phyloP scores from a whole-genome alignment of 176 grass and related monocot species.

The Cenchrus americanus region DNA sequence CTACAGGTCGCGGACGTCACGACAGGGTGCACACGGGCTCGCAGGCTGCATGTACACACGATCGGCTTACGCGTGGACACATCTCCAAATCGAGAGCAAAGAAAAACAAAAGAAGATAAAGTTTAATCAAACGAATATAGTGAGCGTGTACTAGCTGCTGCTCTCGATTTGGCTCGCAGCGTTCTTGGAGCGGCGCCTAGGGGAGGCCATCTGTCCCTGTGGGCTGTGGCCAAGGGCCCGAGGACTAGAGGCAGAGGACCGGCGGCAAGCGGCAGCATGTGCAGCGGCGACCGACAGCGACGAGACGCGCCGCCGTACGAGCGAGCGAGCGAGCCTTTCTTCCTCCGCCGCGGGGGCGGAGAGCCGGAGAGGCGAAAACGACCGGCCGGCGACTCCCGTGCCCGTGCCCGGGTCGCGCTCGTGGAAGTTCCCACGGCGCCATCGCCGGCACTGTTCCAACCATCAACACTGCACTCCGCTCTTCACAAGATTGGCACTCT shows the following conservation, averaged over 20 bases:
- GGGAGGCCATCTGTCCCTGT: background rate
- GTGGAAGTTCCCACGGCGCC: background rate
- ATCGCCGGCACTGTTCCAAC: constrained; percentile 23
- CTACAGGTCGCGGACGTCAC: background rate
- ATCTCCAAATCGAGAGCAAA: too few species aligned
- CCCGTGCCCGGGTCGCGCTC: background rate
- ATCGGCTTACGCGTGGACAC: background rate
- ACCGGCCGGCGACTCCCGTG: constrained; percentile 27
- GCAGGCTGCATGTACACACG: too few species aligned
- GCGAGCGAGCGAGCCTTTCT: background rate
- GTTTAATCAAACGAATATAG: too few species aligned
- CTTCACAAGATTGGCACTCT: too few species aligned
- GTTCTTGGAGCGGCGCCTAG: background rate
- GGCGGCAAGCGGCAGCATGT: constrained; percentile 7
- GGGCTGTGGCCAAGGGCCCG: background rate
- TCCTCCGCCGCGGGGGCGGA: background rate
- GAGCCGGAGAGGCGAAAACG: constrained; percentile 9
- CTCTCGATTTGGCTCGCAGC: background rate
- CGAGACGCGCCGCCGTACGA: background rate
- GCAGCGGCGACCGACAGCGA: constrained; percentile 31
- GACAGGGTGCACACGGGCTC: background rate
- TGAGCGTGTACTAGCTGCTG: too few species aligned
- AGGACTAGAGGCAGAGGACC: background rate
- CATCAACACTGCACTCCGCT: background rate
- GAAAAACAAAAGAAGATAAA: too few species aligned